Evolutionary conservation across 257 asterid genomes (phyloP), one percentile per base, ranked within the genome.

Genomic region (Leptodermis oblonga): DNA sequence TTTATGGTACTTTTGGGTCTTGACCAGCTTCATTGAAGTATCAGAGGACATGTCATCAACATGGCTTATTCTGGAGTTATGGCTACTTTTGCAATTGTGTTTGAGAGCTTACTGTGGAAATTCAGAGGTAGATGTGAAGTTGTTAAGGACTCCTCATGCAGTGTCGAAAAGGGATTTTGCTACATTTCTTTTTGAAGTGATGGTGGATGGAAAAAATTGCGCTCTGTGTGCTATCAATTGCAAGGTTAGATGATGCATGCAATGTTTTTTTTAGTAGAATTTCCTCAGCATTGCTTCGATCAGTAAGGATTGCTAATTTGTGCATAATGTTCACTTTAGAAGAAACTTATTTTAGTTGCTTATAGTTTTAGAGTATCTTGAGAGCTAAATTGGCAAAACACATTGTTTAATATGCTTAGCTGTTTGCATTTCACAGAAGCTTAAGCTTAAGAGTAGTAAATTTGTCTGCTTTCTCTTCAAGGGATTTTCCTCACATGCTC

Each of bases 61-160:
- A 30, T 69, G 82, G 74, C 56, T 84, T 79, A 62, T 74, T 73
- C 75, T 85, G 74, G 83, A 74, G 43, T 71, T 74, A 34, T 82
- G 81, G 78, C 48, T 78, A 72, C 58, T 83, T 64, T 73, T 84
- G 62, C 45, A 78, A 62, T 61, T 81, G 76, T 74, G 84, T 64
- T 62, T 72, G 43, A 72, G 82, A 62, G 81, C 70, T 45, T 22
- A 34, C 7, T 71, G 80, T 41, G 73, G 72, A 36, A 78, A 70
- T 51, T 65, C 85, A 62, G 88, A 72, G 70, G 78, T 82, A 36
- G 37, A 79, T 60, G 65, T 92, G 79, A 83, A 83, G 79, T 81
- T 92, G 36, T 67, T 88, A 76, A 86, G 67, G 63, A 84, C 89
- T 36, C 98, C 98, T 68, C 83, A 43, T 68, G 80, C 86, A 51